phyloP scores from a whole-genome alignment of 176 grass and related monocot genomes.

The maize (Zea mays) region DNA sequence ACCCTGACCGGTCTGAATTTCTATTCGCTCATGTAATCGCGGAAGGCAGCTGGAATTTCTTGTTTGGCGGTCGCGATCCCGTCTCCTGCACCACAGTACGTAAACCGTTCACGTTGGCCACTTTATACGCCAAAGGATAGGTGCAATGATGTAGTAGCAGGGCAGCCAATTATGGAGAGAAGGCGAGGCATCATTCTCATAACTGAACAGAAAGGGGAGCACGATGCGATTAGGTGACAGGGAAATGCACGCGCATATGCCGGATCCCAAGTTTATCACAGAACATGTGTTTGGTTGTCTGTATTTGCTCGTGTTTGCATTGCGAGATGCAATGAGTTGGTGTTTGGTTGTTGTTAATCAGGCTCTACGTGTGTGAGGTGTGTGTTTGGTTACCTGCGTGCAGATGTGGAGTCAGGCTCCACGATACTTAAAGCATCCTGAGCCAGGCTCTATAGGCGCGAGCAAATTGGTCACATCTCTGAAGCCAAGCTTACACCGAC shows the following conservation, averaged over 20 bases:
- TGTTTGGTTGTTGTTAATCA: no score
- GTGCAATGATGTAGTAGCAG: background rate
- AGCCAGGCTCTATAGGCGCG: no score
- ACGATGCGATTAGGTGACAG: background rate
- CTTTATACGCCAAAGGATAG: background rate
- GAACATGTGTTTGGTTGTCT: no score
- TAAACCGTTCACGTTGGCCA: background rate
- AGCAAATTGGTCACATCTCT: no score
- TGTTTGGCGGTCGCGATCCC: background rate
- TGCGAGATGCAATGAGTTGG: no score
- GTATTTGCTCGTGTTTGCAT: no score
- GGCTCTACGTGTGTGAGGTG: no score
- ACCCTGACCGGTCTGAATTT: background rate
- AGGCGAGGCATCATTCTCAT: conserved; percentile 37
- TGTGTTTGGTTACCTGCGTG: no score
- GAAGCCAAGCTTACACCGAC: no score
- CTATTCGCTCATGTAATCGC: background rate
- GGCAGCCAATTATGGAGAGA: conserved; percentile 21
- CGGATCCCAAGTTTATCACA: background rate
- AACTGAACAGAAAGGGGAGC: background rate
- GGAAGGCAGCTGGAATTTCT: background rate
- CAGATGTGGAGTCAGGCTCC: no score
- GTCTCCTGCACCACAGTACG: conserved; percentile 3
- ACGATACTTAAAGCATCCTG: no score
- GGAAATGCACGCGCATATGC: background rate